Evolutionary conservation across 2,329 filamentous ascomycete genomes (phyloP).

Genomic region (Coleophoma cylindrospora): DNA sequence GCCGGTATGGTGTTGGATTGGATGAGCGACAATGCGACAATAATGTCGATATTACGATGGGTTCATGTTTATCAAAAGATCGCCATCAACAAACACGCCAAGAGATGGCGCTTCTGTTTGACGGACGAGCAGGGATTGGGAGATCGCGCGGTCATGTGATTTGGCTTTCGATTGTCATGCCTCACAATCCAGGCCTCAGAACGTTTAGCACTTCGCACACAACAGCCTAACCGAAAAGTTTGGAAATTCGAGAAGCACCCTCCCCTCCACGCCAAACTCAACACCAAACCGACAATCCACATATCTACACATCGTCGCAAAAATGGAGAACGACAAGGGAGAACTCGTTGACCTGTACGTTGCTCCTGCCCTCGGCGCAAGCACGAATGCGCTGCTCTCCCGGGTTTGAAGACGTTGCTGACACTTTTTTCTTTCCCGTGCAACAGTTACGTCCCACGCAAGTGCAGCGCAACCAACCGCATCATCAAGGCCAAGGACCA

Average conservation of each 20-base stretch:
- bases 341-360: slow-evolving; percentile 98
- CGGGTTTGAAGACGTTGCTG: slow-evolving; percentile 5
- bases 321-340: slow-evolving; percentile 99
- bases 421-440: slow-evolving; percentile 4
- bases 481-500: slow-evolving; percentile 99
- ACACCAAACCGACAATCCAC: slow-evolving; percentile 8
- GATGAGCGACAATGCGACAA: no score
- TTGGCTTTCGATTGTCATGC: no score
- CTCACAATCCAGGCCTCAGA: no score
- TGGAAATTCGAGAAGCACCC: slow-evolving; percentile 16
- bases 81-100: background rate
- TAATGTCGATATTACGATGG: no score
- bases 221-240: background rate
- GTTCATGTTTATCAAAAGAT: background rate
- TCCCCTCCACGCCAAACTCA: slow-evolving; percentile 27
- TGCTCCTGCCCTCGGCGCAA: slow-evolving; percentile 9
- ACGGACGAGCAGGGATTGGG: no score
- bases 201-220: no score
- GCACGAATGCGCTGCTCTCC: slow-evolving; percentile 3
- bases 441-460: slow-evolving; percentile 90
- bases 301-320: slow-evolving; percentile 38
- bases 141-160: no score
- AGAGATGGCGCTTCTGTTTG: background rate
- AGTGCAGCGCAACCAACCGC: slow-evolving; percentile 98
- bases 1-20: background rate